Base-by-base conservation (phyloP, 768 basidiomycete genomes). In the Galerina sulciceps region DNA sequence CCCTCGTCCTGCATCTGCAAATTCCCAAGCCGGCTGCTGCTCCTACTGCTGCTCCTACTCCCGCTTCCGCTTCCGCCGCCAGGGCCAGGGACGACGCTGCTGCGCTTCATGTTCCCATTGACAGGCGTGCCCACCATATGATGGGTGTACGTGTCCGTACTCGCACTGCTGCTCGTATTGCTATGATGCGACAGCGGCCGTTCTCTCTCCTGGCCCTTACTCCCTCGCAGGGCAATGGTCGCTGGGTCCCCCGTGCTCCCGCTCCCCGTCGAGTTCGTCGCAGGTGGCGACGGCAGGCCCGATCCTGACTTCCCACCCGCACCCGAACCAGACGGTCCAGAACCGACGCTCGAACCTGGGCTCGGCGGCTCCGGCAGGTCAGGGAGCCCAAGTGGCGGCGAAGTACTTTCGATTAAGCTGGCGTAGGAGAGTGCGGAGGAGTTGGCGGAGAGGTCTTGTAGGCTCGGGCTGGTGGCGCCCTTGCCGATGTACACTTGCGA, bases 201-300 rank as follows among this genome's bases (percentile, higher is more conserved):
- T 23, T 9, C 41, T 6, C 14, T 22, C 9, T 20, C 48, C 31
- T 18, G n/a, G 1, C 40, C 31, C 26, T 38, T 3, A 10, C 38
- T 20, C n/a, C 42, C 31, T 22, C 78, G 73, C 6, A 75, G 40
- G 26, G 73, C 74, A 53, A 76, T 74, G 59, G 78, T 81, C 51
- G 72, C 76, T 45, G 81, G 81, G 73, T 87, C 87, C 42, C 86
- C 87, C 4, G 84, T 86, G 65, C 89, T 90, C 37, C 89, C 89
- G 70, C 90, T 91, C 35, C 89, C 90, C 1, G 90, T 92, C 10
- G 91, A 93, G 68, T 92, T 93, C 17, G 92, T 91, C 23, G 90
- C 91, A 42, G 92, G 92, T 0, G 92, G 92, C 20, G 90, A 92
- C 1, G 92, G 91, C 5, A 93, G 71, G 6, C 91, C 91, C 5